Evolutionary conservation across 2,329 filamentous ascomycete genomes (phyloP), one percentile per base, ranked within the genome.

Genomic region (Penicillium corylophilum): DNA sequence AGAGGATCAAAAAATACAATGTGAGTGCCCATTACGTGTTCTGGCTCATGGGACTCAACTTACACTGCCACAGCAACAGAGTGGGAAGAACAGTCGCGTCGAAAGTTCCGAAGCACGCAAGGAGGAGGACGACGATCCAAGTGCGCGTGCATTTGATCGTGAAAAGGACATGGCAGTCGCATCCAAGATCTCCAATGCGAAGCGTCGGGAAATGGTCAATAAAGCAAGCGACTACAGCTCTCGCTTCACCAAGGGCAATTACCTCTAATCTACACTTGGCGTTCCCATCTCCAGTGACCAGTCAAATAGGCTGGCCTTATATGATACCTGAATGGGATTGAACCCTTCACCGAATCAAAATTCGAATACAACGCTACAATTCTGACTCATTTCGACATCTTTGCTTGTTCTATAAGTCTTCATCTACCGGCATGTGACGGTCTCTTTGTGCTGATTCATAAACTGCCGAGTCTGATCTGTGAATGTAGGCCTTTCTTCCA

Each of bases 161-260:
- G 90, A 96, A 71, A 97, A 96, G 76, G 94, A 97, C 70, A 96
- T 97, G 84, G 87, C 84, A 35, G 75, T 89, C 2, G 86, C 87
- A 8, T 83, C 84, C 16, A 84, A 83, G 64, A 84, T 96, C 47
- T 87, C 85, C 23, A 77, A 85, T 59, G 80, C 85, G 31, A 86
- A 96, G 75, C 83, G 87, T 61, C 83, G 83, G 63, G 88, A 96
- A 61, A 77, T 97, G 76, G 70, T 96, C 53, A 87, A 83, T 59
- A 87, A 88, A 67, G 88, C 90, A 4, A 83, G 85, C 15, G 87
- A 91, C 64, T 96, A 96, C 73, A 86, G 88, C 3, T 87, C 87
- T 1, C 80, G 90, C 44, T 96, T 96, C 65, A 82, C 85, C 16
- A 88, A 88, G 59, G 91, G 91, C 0, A 29, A 24, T 26, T 41